These are phyloP conservation scores for Melaleuca quinquenervia DNA, from an alignment of 345 rosid genomes.

Conservation along the genomic window DNA sequence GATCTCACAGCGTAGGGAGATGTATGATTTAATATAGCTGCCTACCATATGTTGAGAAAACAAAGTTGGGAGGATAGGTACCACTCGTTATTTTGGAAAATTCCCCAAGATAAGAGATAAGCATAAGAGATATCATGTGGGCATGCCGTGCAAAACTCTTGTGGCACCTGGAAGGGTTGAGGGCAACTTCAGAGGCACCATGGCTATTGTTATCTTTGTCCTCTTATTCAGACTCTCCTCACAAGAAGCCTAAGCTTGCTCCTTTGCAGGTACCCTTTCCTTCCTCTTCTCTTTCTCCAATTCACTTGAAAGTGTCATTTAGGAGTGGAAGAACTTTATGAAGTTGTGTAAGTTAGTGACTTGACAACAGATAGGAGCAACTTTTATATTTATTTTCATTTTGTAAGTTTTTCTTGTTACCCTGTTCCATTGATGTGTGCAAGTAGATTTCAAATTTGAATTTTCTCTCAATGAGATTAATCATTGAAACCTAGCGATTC, in stretches of 20 bases:
- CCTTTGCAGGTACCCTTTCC: slow-evolving; percentile 43
- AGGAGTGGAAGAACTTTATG: background rate
- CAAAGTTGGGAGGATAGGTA: background rate
- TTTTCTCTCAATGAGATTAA: background rate
- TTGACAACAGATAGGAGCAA: background rate
- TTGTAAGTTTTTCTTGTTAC: background rate
- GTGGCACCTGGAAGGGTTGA: slow-evolving; percentile 9
- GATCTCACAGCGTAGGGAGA: background rate
- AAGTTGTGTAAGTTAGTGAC: background rate
- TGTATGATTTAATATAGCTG: background rate
- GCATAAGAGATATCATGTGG: slow-evolving; percentile 24
- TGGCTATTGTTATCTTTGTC: slow-evolving; percentile 20
- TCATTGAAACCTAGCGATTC: background rate
- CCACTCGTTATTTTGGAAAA: background rate
- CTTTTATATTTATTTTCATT: background rate
- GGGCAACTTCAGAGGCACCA: slow-evolving; percentile 17
- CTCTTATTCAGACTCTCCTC: slow-evolving; percentile 24
- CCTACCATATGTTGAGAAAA: background rate
- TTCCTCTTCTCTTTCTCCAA: no score
- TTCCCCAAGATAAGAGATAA: background rate
- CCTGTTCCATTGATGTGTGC: background rate
- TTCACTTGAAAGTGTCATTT: background rate
- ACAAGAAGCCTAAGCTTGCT: slow-evolving; percentile 31
- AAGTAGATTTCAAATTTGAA: background rate
- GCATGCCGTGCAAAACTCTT: slow-evolving; percentile 8